Evolutionary conservation across 805 yeast genomes (phyloP).

Genomic region (Nakazawaea ishiwadae): DNA sequence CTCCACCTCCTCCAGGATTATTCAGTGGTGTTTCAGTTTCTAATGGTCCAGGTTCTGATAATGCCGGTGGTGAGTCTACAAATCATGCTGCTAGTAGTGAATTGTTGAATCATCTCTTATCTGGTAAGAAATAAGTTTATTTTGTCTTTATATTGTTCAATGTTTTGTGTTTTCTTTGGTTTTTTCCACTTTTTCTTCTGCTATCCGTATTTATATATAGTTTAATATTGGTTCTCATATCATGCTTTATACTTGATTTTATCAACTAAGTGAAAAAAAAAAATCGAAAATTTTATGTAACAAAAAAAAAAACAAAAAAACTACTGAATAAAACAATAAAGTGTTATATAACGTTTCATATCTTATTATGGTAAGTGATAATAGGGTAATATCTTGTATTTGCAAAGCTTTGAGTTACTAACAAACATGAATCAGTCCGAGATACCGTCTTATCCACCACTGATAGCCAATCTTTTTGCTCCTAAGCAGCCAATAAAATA

Average conservation of each 20-base stretch:
- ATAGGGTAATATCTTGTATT: too few relatives aligned
- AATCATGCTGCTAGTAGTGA: constrained; percentile 43
- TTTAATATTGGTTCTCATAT: too few relatives aligned
- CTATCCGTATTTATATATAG: too few relatives aligned
- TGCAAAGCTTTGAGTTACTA: neutral
- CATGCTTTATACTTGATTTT: too few relatives aligned
- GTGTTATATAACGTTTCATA: too few relatives aligned
- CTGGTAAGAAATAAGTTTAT: constrained; percentile 50
- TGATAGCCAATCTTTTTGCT: constrained; percentile 46
- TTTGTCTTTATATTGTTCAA: neutral
- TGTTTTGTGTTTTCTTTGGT: neutral
- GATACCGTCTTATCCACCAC: constrained; percentile 19
- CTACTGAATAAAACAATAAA: too few relatives aligned
- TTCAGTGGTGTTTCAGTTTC: constrained; percentile 23
- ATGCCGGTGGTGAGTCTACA: constrained; percentile 7
- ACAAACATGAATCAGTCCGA: constrained; percentile 4
- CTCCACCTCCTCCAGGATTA: constrained; percentile 77
- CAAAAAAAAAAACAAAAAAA: too few relatives aligned
- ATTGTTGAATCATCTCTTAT: constrained; percentile 77
- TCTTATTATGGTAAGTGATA: neutral
- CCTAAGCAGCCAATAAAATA: constrained; percentile 55
- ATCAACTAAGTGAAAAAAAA: too few relatives aligned
- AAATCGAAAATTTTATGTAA: too few relatives aligned
- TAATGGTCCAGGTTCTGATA: constrained; percentile 14
- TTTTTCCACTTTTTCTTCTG: too few relatives aligned